Evolutionary conservation across 257 asterid species (phyloP).

Genomic region (Solanum lycopersicoides): DNA sequence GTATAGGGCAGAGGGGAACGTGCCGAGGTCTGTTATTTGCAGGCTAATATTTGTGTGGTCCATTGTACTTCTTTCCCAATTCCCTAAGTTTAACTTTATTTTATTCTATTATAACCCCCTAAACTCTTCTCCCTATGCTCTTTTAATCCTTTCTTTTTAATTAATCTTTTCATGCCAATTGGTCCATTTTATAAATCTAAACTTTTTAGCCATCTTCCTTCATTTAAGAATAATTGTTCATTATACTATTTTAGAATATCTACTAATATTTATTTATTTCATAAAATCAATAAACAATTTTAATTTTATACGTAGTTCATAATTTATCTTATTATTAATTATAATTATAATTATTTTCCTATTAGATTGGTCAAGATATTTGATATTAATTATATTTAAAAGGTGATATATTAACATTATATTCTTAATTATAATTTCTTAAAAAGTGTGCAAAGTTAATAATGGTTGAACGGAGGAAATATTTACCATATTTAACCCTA

Average conservation of each 20-base stretch:
- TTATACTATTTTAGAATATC: rapidly evolving
- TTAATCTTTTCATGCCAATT: constrained; percentile 8
- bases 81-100: constrained; percentile 7
- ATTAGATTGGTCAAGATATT: too few species aligned
- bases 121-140: constrained; percentile 4
- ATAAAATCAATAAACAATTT: too few species aligned
- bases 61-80: constrained; percentile 18
- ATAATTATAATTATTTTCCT: too few species aligned
- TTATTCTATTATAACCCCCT: neutral
- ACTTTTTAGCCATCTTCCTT: neutral
- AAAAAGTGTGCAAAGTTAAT: rapidly evolving
- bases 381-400: too few species aligned
- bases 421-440: too few species aligned
- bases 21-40: constrained; percentile 12
- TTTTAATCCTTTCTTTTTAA: neutral
- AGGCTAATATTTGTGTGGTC: constrained; percentile 15
- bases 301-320: too few species aligned
- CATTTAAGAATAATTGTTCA: rapidly evolving
- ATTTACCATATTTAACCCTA: neutral
- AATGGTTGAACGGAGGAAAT: too few species aligned
- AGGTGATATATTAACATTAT: rapidly evolving
- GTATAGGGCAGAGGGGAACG: constrained; percentile 8
- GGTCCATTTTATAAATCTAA: neutral
- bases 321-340: too few species aligned
- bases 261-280: rapidly evolving